phyloP scores from a whole-genome alignment of 208 protist genomes.

The Leishmania martiniquensis region DNA sequence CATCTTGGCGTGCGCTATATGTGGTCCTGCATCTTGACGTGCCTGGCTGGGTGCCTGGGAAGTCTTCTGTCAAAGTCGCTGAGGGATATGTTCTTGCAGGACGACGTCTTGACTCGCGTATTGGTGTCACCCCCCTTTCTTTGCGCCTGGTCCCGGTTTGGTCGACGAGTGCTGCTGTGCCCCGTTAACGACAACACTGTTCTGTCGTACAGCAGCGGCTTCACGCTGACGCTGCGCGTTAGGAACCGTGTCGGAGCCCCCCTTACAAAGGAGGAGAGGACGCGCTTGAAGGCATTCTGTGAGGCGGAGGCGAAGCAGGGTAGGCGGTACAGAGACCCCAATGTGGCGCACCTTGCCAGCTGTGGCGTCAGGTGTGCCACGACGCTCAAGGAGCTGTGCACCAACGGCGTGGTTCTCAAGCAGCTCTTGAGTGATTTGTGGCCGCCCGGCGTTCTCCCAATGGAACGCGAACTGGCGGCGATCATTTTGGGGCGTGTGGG shows the following conservation, averaged over 20 bases:
- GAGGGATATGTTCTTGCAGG: constrained; percentile 49
- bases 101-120: constrained; percentile 17
- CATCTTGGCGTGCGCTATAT: constrained; percentile 56
- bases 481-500: constrained; percentile 31
- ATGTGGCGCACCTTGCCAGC: constrained; percentile 10
- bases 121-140: constrained; percentile 33
- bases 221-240: constrained; percentile 22
- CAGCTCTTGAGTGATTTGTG: constrained; percentile 26
- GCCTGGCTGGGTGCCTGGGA: constrained; percentile 32
- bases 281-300: too few relatives aligned
- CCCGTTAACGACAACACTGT: constrained; percentile 45
- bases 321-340: neutral
- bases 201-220: constrained; percentile 49
- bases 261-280: neutral
- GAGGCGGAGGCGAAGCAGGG: neutral
- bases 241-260: constrained; percentile 4
- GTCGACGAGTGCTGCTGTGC: constrained; percentile 39
- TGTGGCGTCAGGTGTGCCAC: constrained; percentile 19
- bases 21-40: constrained; percentile 35
- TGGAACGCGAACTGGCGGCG: constrained; percentile 37
- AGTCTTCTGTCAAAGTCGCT: constrained; percentile 35
- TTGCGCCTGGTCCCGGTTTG: constrained; percentile 29
- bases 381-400: constrained; percentile 5
- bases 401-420: constrained; percentile 11
- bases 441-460: constrained; percentile 34